Percentiles rank a stretch among this genome's conserved stretches.
phyloP scores from a whole-genome alignment of 2,329 filamentous ascomycete genomes.

The Cladosporium sp. region DNA sequence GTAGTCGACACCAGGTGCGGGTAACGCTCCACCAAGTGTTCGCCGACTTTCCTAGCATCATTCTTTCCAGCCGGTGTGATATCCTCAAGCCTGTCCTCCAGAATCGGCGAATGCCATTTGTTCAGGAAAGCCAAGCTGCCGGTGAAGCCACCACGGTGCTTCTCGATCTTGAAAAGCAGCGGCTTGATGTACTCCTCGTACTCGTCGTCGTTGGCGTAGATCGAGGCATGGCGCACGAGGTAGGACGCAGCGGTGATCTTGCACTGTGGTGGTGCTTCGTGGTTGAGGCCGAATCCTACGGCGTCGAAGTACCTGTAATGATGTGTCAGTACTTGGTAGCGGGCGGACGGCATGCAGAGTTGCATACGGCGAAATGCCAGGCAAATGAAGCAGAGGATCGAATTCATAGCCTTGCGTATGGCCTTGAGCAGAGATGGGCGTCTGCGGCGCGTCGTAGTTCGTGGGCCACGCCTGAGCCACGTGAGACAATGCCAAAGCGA shows the following conservation, averaged over 20 bases:
- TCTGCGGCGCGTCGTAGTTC: conserved; percentile 5
- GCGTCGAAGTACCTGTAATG: conserved; percentile 53
- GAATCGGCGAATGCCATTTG: conserved; percentile 22
- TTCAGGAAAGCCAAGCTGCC: conserved; percentile 21
- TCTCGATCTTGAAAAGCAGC: conserved; percentile 44
- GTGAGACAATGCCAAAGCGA: conserved; percentile 5
- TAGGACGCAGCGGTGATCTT: conserved; percentile 55
- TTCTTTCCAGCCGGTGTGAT: conserved; percentile 22
- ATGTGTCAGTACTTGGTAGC: background rate
- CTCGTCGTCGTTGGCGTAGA: conserved; percentile 62
- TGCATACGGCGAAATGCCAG: conserved; percentile 51
- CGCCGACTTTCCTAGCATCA: conserved; percentile 22
- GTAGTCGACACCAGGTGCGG: conserved; percentile 19
- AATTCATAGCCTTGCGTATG: conserved; percentile 39
- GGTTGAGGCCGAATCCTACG: conserved; percentile 26
- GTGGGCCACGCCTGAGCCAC: conserved; percentile 14
- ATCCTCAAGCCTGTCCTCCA: conserved; percentile 22
- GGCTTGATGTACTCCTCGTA: conserved; percentile 59
- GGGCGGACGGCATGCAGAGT: background rate
- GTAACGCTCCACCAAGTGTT: conserved; percentile 22
- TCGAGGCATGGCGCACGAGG: conserved; percentile 60
- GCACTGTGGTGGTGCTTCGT: conserved; percentile 53
- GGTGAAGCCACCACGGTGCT: conserved; percentile 20
- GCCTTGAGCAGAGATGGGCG: conserved; percentile 11
- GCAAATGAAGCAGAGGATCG: conserved; percentile 56